These are phyloP conservation scores for Bonia amplexicaulis DNA, from an alignment of 176 grass and related monocot species.

Conservation along the genomic window DNA sequence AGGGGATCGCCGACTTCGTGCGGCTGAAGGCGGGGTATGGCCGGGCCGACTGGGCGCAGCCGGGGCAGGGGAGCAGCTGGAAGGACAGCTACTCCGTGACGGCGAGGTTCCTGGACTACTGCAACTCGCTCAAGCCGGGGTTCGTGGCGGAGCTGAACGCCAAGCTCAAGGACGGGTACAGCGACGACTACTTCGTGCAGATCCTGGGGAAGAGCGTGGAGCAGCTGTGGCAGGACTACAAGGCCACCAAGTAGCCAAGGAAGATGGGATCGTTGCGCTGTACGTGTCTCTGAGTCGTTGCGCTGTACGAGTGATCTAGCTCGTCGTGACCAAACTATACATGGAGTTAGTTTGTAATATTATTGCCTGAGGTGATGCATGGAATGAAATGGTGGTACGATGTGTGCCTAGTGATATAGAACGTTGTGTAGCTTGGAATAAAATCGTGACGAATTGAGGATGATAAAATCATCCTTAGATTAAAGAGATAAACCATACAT, in stretches of 20 bases:
- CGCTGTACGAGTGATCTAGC: too few relatives aligned
- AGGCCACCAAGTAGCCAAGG: constrained; percentile 9
- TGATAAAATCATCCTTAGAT: too few relatives aligned
- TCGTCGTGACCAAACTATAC: too few relatives aligned
- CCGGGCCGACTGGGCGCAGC: constrained; percentile 43
- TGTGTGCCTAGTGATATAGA: too few relatives aligned
- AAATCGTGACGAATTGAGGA: too few relatives aligned
- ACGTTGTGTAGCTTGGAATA: too few relatives aligned
- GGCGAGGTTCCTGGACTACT: constrained; percentile 50
- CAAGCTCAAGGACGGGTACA: constrained; percentile 48
- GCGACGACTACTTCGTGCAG: constrained; percentile 34
- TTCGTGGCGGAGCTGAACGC: constrained; percentile 53
- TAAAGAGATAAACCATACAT: too few relatives aligned
- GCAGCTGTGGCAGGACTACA: constrained; percentile 52
- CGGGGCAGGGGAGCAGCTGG: constrained; percentile 23
- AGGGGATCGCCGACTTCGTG: constrained; percentile 76
- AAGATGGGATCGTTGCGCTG: too few relatives aligned
- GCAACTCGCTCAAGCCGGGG: constrained; percentile 23
- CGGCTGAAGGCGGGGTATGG: constrained; percentile 45
- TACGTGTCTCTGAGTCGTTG: too few relatives aligned
- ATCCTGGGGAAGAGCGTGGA: constrained; percentile 45
- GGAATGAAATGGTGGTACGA: too few relatives aligned
- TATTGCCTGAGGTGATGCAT: too few relatives aligned
- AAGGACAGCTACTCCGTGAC: constrained; percentile 31
- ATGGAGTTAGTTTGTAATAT: too few relatives aligned